These are phyloP conservation scores for Rickenella mellea DNA, from an alignment of 768 basidiomycete species.

Conservation along the genomic window DNA sequence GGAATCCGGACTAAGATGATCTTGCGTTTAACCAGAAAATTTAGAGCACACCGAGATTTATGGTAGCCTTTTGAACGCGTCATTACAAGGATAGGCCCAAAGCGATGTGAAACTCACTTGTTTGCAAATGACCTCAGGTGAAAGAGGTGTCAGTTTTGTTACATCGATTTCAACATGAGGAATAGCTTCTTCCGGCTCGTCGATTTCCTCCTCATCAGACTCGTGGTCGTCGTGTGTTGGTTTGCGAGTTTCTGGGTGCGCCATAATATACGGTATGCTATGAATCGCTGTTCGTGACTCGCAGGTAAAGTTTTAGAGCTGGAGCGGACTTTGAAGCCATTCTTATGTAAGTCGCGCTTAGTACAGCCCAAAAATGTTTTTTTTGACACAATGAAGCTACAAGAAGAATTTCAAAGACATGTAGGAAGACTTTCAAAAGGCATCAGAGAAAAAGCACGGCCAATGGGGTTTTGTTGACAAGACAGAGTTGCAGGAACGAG, in stretches of 20 bases:
- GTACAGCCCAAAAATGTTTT: too few relatives aligned
- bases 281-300: too few relatives aligned
- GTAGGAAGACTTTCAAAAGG: too few relatives aligned
- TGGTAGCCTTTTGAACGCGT: constrained; percentile 63
- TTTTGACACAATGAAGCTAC: too few relatives aligned
- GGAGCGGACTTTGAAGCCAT: too few relatives aligned
- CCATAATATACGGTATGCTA: too few relatives aligned
- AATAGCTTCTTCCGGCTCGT: constrained; percentile 41
- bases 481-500: too few relatives aligned
- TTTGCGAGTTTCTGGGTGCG: constrained; percentile 56
- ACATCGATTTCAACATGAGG: constrained; percentile 71
- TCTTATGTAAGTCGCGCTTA: too few relatives aligned
- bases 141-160: constrained; percentile 76
- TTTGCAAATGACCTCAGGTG: constrained; percentile 86
- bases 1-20: constrained; percentile 3
- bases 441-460: too few relatives aligned
- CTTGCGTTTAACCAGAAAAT: constrained; percentile 3
- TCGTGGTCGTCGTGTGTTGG: constrained; percentile 62
- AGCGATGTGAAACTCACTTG: constrained; percentile 43
- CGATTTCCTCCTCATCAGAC: constrained; percentile 58
- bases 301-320: too few relatives aligned
- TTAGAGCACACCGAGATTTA: constrained; percentile 64
- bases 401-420: too few relatives aligned
- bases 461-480: too few relatives aligned
- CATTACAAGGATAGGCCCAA: not conserved